Evolutionary conservation across 140 eudicot genomes (phyloP).

Genomic region (Ambrosia hybrid): DNA sequence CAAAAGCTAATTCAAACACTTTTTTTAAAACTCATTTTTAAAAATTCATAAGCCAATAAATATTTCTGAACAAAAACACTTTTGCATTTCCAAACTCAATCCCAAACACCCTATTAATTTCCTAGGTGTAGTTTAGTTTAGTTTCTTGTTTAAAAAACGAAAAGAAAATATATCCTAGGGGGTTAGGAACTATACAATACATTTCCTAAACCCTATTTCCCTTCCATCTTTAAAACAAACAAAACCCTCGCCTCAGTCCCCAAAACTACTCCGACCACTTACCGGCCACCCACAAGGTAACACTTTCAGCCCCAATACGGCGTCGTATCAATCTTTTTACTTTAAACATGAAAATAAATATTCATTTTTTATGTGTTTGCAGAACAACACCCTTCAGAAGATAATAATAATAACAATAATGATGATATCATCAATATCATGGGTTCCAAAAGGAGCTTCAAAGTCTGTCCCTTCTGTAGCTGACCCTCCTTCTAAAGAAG

Average conservation of each 20-base stretch:
- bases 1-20: too few relatives aligned
- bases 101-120: too few relatives aligned
- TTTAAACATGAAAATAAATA: neutral
- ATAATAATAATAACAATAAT: neutral
- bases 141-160: too few relatives aligned
- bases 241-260: conserved; percentile 38
- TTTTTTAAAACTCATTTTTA: too few relatives aligned
- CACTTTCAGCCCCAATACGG: neutral
- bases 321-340: too few relatives aligned
- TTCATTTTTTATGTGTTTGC: neutral
- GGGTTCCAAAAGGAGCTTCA: conserved; percentile 93
- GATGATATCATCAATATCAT: conserved; percentile 87
- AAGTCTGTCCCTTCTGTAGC: conserved; percentile 71
- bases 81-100: too few relatives aligned
- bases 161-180: too few relatives aligned
- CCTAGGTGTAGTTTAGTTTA: too few relatives aligned
- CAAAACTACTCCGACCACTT: conserved; percentile 28
- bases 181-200: too few relatives aligned
- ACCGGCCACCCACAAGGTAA: conserved; percentile 24
- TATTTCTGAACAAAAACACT: too few relatives aligned
- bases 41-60: too few relatives aligned
- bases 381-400: conserved; percentile 6
- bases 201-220: neutral
- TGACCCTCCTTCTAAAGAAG: conserved; percentile 90
- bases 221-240: neutral